Evolutionary conservation across 2,329 filamentous ascomycete genomes (phyloP), one percentile per base, ranked within the genome.

Genomic region (Remersonia thermophila): DNA sequence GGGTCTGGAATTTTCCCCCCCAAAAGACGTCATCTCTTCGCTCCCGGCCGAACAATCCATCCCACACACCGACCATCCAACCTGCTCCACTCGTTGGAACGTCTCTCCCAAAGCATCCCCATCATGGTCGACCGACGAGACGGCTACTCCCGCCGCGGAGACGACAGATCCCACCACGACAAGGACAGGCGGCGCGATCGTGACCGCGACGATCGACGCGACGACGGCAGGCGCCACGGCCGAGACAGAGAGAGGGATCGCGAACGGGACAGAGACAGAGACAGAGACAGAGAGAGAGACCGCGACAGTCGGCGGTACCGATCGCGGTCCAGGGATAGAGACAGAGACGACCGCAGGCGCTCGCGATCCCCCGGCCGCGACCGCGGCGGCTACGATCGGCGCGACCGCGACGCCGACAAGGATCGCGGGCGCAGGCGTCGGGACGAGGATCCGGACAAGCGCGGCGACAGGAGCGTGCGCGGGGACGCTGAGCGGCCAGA

Each of bases 171-270:
- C 2, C 30, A 38, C 25, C 15, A 42, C 33, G 43, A 37, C 37
- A 38, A 33, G 30, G 43, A 46, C 32, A 27, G 41, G 17, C 41
- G 36, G 7, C 42, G 40, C 31, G 39, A 38, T 27, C 40, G 38
- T n/a, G 42, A 42, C 16, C 35, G 38, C 5, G 33, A 30, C 11
- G 10, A 35, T 27, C 37, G 37, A 17, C 37, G 40, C 29, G 40
- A 39, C 27, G 34, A 35, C 27, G 29, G 29, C 18, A 12, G 33
- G 13, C 30, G 16, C 14, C 43, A 36, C 30, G 38, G 39, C 30
- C 42, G 45, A 23, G 49, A 53, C 29, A 48, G 56, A 27, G 52
- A 53, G n/a, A 7, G 27, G 12, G 27, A 29, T 29, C 27, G 27
- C 8, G 12, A n/a, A 7, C 27, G 27, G 12, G 40, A 42, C 30